Evolutionary conservation across 768 basidiomycete species (phyloP).

Genomic region (Pleurotus eryngii): DNA sequence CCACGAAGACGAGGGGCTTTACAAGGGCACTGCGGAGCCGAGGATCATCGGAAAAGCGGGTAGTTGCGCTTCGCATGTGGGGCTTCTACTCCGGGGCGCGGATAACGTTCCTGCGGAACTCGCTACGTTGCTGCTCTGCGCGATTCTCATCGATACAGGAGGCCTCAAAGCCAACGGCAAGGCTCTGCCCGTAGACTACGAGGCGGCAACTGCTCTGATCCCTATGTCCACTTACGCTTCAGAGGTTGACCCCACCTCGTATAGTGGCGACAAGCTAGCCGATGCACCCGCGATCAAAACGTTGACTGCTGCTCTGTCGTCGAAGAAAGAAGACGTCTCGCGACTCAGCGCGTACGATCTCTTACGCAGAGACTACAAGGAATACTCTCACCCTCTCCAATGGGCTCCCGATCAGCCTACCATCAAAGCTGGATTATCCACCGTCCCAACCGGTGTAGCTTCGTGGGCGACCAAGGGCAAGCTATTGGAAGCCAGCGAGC

Average conservation of each 20-base stretch:
- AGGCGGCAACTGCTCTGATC: conserved; percentile 62
- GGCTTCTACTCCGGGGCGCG: conserved; percentile 17
- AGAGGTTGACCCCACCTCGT: conserved; percentile 19
- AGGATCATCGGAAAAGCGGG: conserved; percentile 70
- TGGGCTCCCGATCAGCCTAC: conserved; percentile 32
- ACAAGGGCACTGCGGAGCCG: conserved; percentile 59
- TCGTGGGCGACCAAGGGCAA: conserved; percentile 47
- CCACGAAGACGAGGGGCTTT: conserved; percentile 78
- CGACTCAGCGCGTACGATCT: conserved; percentile 72
- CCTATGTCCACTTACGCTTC: conserved; percentile 47
- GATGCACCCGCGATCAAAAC: conserved; percentile 41
- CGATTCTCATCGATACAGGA: conserved; percentile 84
- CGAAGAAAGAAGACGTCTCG: conserved; percentile 66
- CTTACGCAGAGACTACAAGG: conserved; percentile 93
- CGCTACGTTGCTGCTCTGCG: conserved; percentile 74
- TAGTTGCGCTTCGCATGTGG: conserved; percentile 70
- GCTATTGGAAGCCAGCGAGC: conserved; percentile 34
- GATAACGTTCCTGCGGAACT: conserved; percentile 53
- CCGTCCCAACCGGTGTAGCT: conserved; percentile 71
- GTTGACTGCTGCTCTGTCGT: conserved; percentile 44
- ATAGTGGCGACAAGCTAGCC: conserved; percentile 27
- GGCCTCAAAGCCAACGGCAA: conserved; percentile 80
- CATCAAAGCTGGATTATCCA: conserved; percentile 73
- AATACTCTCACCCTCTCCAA: conserved; percentile 57
- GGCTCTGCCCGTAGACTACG: conserved; percentile 60